phyloP scores from a whole-genome alignment of 2,329 filamentous ascomycete species.

The Trichoderma sp. region DNA sequence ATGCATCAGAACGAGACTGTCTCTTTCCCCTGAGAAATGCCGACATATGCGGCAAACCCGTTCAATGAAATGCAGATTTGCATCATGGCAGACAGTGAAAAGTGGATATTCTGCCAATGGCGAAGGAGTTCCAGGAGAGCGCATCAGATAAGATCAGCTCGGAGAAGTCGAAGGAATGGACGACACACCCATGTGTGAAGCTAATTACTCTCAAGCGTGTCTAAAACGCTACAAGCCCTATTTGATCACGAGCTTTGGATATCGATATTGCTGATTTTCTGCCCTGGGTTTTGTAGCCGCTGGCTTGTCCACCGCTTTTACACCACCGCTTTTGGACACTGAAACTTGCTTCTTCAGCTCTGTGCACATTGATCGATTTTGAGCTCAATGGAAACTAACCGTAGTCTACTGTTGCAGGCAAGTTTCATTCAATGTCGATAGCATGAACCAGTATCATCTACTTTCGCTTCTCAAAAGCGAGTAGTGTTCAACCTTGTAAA shows the following conservation, averaged over 20 bases:
- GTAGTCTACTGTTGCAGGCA: neutral
- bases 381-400: neutral
- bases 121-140: neutral
- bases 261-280: neutral
- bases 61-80: neutral
- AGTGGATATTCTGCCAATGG: neutral
- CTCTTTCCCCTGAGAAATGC: neutral
- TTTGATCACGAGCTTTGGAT: neutral
- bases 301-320: neutral
- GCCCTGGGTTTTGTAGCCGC: neutral
- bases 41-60: neutral
- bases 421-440: neutral
- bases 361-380: neutral
- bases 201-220: neutral
- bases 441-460: neutral
- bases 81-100: neutral
- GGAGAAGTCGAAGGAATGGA: neutral
- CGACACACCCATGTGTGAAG: neutral
- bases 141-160: neutral
- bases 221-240: neutral
- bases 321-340: neutral
- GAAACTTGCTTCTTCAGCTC: neutral
- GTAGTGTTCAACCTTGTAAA: neutral
- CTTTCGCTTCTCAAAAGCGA: neutral
- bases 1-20: neutral